Evolutionary conservation across 1,284 basidiomycete genomes (phyloP).

Genomic region (Fomitopsis pinicola): DNA sequence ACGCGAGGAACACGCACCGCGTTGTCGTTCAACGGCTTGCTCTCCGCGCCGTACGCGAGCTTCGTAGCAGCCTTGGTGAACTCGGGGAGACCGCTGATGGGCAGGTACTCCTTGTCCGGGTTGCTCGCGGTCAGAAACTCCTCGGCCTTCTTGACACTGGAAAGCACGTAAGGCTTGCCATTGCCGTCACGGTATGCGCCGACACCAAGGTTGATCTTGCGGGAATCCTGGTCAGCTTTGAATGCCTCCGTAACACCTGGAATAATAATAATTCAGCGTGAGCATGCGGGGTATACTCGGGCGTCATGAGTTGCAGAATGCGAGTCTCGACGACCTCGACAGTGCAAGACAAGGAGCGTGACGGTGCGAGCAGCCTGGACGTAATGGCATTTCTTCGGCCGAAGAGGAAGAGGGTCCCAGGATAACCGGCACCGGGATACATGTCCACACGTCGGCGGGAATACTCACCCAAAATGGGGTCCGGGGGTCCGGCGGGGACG

Average conservation of each 20-base stretch:
- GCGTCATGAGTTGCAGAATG: background rate
- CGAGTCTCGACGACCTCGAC: background rate
- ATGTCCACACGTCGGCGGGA: constrained; percentile 1
- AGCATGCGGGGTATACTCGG: constrained; percentile 1
- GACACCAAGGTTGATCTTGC: constrained; percentile 97
- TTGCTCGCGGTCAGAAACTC: constrained; percentile 62
- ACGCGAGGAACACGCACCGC: constrained; percentile 48
- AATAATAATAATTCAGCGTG: background rate
- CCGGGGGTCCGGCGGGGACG: constrained; percentile 87
- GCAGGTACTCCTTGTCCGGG: constrained; percentile 97
- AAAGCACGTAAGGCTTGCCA: constrained; percentile 94
- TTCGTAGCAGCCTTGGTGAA: constrained; percentile 90
- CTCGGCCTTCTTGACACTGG: constrained; percentile 93
- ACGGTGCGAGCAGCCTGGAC: background rate
- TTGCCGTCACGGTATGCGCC: constrained; percentile 92
- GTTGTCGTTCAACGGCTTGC: constrained; percentile 69
- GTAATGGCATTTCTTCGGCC: background rate
- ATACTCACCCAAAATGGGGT: constrained; percentile 84
- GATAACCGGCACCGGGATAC: background rate
- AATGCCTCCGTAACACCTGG: constrained; percentile 89
- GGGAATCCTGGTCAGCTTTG: constrained; percentile 87
- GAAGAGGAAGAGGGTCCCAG: background rate
- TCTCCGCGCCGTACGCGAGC: constrained; percentile 89
- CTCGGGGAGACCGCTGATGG: constrained; percentile 87
- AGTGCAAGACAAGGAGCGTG: background rate